These are phyloP conservation scores for Cokeromyces recurvatus DNA, from an alignment of 371 early-diverging fungal genomes.

Conservation along the genomic window DNA sequence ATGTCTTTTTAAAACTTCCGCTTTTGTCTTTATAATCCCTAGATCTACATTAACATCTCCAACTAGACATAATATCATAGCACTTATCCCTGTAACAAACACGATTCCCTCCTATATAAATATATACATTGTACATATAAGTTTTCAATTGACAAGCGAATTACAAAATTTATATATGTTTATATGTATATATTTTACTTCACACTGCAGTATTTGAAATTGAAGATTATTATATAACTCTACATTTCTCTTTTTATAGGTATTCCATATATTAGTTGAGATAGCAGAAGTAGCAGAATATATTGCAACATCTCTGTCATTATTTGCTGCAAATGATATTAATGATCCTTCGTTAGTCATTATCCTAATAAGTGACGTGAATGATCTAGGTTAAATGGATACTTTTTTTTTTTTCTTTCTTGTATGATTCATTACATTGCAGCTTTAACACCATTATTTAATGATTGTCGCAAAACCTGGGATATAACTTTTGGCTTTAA, in stretches of 20 bases:
- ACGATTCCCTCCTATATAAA: conserved; percentile 58
- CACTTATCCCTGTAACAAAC: conserved; percentile 53
- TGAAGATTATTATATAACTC: conserved; percentile 34
- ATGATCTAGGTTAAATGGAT: neutral
- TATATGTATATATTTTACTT: conserved; percentile 34
- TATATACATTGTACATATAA: too few species aligned
- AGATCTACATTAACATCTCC: conserved; percentile 58
- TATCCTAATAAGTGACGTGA: conserved; percentile 39
- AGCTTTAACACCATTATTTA: conserved; percentile 60
- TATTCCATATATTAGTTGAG: conserved; percentile 76
- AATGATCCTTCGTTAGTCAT: conserved; percentile 70
- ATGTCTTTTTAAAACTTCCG: conserved; percentile 53
- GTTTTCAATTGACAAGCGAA: neutral
- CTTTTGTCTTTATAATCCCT: conserved; percentile 70
- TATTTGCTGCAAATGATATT: conserved; percentile 64
- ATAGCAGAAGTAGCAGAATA: conserved; percentile 70
- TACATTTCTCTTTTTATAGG: conserved; percentile 57
- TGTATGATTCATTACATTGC: too few species aligned
- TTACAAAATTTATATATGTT: neutral
- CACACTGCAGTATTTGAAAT: conserved; percentile 61
- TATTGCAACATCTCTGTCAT: conserved; percentile 59
- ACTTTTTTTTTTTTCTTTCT: conserved; percentile 1
- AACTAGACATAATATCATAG: conserved; percentile 71
- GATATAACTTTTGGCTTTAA: conserved; percentile 66
- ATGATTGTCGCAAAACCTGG: conserved; percentile 64